phyloP scores from a whole-genome alignment of 495 filamentous ascomycete genomes.

The Rusavskia elegans region DNA sequence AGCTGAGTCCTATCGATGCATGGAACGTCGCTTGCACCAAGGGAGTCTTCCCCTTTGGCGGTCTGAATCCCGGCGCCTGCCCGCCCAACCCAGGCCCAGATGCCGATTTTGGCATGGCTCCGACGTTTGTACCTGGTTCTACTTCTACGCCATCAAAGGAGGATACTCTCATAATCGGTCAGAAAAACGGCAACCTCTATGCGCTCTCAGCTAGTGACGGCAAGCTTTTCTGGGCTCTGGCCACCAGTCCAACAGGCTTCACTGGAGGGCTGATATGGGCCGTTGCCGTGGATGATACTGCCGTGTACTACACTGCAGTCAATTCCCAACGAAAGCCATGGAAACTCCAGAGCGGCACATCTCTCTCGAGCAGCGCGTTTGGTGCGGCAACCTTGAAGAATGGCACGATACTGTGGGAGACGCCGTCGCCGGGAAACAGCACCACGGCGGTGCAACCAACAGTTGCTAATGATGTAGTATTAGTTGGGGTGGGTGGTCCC shows the following conservation, averaged over 20 bases:
- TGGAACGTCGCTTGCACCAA: constrained; percentile 18
- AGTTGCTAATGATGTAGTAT: constrained; percentile 19
- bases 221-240: constrained; percentile 16
- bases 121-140: constrained; percentile 16
- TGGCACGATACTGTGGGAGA: constrained; percentile 19
- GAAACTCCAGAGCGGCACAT: constrained; percentile 8
- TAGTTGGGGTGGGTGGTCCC: neutral
- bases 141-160: constrained; percentile 1
- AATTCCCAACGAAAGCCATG: constrained; percentile 12
- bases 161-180: constrained; percentile 21
- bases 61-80: constrained; percentile 13
- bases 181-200: constrained; percentile 25
- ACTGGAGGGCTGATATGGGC: constrained; percentile 24
- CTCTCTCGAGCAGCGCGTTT: constrained; percentile 16
- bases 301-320: constrained; percentile 20
- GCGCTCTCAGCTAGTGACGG: constrained; percentile 18
- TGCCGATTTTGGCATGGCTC: constrained; percentile 28
- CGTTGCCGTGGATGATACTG: constrained; percentile 19
- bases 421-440: constrained; percentile 2
- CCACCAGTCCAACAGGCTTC: constrained; percentile 13
- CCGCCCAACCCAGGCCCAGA: constrained; percentile 20
- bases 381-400: constrained; percentile 17
- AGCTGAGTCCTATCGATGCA: constrained; percentile 15
- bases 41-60: no score
- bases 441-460: constrained; percentile 11